Percentiles rank a stretch among this genome's conserved stretches.
These are phyloP conservation scores for Coemansia sp. DNA, from an alignment of 192 early-diverging fungal species.

Conservation along the genomic window DNA sequence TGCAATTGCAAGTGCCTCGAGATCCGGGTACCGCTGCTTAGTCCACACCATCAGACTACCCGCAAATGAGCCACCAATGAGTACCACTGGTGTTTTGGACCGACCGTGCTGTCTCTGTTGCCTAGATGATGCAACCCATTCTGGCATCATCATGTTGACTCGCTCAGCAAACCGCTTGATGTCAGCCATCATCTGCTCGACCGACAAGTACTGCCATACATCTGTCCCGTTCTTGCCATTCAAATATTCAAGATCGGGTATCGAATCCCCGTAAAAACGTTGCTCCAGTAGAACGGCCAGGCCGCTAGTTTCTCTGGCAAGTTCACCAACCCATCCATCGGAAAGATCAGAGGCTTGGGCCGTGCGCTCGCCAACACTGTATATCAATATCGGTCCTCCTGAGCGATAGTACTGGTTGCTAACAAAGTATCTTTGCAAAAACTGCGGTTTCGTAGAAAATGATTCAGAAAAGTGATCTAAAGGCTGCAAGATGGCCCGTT, in stretches of 20 bases:
- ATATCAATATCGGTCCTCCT: slow-evolving; percentile 49
- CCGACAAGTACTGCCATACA: slow-evolving; percentile 50
- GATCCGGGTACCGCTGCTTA: slow-evolving; percentile 59
- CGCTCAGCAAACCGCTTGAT: slow-evolving; percentile 53
- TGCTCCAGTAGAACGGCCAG: slow-evolving; percentile 60
- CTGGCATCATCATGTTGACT: neutral
- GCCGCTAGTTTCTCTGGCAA: slow-evolving; percentile 58
- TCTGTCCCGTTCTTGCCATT: slow-evolving; percentile 7
- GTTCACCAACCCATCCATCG: slow-evolving; percentile 20
- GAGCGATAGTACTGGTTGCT: slow-evolving; percentile 30
- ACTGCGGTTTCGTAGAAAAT: slow-evolving; percentile 6
- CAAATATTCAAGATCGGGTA: slow-evolving; percentile 23
- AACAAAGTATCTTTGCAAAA: slow-evolving; percentile 41
- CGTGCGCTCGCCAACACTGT: slow-evolving; percentile 46
- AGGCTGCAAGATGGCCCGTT: slow-evolving; percentile 37
- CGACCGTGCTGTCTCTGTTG: slow-evolving; percentile 42
- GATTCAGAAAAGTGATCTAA: slow-evolving; percentile 45
- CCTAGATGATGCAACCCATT: neutral
- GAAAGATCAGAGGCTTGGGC: slow-evolving; percentile 15
- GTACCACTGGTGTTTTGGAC: slow-evolving; percentile 29
- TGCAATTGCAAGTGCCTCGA: slow-evolving; percentile 60
- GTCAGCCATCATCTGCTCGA: slow-evolving; percentile 66
- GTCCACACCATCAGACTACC: slow-evolving; percentile 78
- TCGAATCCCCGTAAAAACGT: slow-evolving; percentile 61
- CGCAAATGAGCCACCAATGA: slow-evolving; percentile 73